A percentile compares a stretch with the other conserved stretches of the same genome.
Evolutionary conservation across 129 eudicot species (phyloP).

Genomic region (Flaveria trinervia): DNA sequence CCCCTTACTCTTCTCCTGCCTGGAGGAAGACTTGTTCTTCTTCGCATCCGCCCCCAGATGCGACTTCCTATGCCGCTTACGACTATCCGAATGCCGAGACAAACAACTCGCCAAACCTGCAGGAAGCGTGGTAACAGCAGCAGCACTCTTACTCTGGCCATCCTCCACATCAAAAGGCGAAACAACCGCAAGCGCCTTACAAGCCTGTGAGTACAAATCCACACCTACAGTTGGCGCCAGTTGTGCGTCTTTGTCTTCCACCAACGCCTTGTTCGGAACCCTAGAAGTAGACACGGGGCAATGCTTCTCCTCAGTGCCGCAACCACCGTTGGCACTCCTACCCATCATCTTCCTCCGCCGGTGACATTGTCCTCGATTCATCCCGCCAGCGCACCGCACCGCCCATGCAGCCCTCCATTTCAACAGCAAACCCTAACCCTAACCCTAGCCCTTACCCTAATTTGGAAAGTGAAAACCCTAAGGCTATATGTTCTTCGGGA

Average conservation of each 20-base stretch:
- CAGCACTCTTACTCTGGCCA: constrained; percentile 30
- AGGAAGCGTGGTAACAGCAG: constrained; percentile 46
- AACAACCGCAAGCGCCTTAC: constrained; percentile 64
- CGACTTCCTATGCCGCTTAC: constrained; percentile 77
- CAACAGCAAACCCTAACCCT: constrained; percentile 28
- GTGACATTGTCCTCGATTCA: constrained; percentile 65
- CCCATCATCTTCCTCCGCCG: constrained; percentile 64
- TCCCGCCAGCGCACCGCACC: constrained; percentile 47
- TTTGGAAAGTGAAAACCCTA: not conserved
- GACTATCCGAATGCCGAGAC: constrained; percentile 51
- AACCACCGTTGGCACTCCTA: constrained; percentile 62
- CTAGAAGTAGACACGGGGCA: constrained; percentile 44
- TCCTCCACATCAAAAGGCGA: constrained; percentile 81
- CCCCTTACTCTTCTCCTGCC: constrained; percentile 47
- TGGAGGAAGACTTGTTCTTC: constrained; percentile 49
- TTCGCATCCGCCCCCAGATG: constrained; percentile 55
- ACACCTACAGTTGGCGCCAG: constrained; percentile 30
- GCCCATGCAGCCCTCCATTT: constrained; percentile 52
- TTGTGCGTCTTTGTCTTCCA: constrained; percentile 8
- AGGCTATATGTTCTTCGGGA: not conserved
- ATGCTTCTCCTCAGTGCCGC: constrained; percentile 59
- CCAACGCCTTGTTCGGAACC: constrained; percentile 40
- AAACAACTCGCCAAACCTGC: constrained; percentile 60
- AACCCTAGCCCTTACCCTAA: constrained; percentile 22
- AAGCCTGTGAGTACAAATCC: constrained; percentile 80